Evolutionary conservation across 768 basidiomycete species (phyloP).

Genomic region (Tephrocybe sp.): DNA sequence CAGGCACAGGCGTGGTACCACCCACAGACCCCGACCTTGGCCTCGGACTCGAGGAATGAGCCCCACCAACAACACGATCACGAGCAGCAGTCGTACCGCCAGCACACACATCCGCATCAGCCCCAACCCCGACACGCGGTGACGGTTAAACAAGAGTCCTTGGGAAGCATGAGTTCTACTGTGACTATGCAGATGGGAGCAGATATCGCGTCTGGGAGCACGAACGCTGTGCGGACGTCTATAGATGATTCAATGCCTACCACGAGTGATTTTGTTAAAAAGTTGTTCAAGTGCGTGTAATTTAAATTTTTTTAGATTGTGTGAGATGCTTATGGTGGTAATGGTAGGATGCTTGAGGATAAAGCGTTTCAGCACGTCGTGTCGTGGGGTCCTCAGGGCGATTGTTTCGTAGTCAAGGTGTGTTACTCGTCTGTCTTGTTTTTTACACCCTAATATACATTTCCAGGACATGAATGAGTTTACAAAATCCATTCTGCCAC

Average conservation of each 20-base stretch:
- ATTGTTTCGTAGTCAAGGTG: slow-evolving; percentile 88
- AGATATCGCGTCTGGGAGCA: not conserved
- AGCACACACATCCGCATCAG: slow-evolving; percentile 21
- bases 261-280: slow-evolving; percentile 94
- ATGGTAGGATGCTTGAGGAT: slow-evolving; percentile 83
- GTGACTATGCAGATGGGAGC: slow-evolving; percentile 6
- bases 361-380: slow-evolving; percentile 68
- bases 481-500: slow-evolving; percentile 85
- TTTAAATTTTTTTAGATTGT: not conserved
- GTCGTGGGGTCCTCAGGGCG: slow-evolving; percentile 79
- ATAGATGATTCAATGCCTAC: slow-evolving; percentile 77
- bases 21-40: slow-evolving; percentile 20
- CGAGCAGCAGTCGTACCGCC: slow-evolving; percentile 15
- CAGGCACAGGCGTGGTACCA: slow-evolving; percentile 18
- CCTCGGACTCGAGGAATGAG: slow-evolving; percentile 42
- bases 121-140: slow-evolving; percentile 3
- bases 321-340: not conserved
- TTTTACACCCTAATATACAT: not conserved
- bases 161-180: not conserved
- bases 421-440: not conserved
- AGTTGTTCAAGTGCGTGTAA: slow-evolving; percentile 76
- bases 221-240: slow-evolving; percentile 7
- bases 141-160: slow-evolving; percentile 23
- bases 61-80: slow-evolving; percentile 21
- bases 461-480: slow-evolving; percentile 89